phyloP scores from a whole-genome alignment of 108 stramenopile species.

The Pseudonitzschia pungens region DNA sequence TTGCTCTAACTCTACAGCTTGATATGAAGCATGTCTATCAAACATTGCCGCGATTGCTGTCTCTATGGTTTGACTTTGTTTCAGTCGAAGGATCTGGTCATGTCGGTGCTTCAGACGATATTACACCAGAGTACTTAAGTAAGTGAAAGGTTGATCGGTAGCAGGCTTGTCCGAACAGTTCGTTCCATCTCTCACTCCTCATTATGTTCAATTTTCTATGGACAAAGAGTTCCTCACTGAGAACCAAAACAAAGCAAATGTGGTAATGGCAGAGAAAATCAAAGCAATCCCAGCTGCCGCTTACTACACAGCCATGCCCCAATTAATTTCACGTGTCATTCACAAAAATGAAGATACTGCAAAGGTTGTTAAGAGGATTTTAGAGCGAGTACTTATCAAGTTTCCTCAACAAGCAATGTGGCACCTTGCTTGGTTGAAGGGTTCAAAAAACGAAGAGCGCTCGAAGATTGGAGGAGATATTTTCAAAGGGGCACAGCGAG shows the following conservation, averaged over 20 bases:
- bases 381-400: constrained; percentile 65
- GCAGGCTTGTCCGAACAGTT: background rate
- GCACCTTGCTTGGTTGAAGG: constrained; percentile 81
- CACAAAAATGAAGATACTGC: constrained; percentile 64
- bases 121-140: constrained; percentile 11
- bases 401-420: constrained; percentile 87
- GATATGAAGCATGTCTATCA: constrained; percentile 84
- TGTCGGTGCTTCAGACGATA: background rate
- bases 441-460: constrained; percentile 56
- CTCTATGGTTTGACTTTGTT: constrained; percentile 88
- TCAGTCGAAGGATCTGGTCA: constrained; percentile 25
- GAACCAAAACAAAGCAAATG: constrained; percentile 64
- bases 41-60: constrained; percentile 83
- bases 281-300: constrained; percentile 58
- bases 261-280: constrained; percentile 47
- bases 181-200: background rate
- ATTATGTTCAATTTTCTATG: background rate
- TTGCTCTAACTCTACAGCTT: constrained; percentile 60
- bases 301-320: constrained; percentile 86
- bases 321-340: constrained; percentile 71
- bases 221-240: constrained; percentile 15
- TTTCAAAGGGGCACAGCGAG: constrained; percentile 63
- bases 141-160: constrained; percentile 2
- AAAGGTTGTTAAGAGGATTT: constrained; percentile 56
- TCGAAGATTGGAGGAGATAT: constrained; percentile 67